phyloP scores from a whole-genome alignment of 2,329 filamentous ascomycete species.

The Pseudohalonectria lignicola region DNA sequence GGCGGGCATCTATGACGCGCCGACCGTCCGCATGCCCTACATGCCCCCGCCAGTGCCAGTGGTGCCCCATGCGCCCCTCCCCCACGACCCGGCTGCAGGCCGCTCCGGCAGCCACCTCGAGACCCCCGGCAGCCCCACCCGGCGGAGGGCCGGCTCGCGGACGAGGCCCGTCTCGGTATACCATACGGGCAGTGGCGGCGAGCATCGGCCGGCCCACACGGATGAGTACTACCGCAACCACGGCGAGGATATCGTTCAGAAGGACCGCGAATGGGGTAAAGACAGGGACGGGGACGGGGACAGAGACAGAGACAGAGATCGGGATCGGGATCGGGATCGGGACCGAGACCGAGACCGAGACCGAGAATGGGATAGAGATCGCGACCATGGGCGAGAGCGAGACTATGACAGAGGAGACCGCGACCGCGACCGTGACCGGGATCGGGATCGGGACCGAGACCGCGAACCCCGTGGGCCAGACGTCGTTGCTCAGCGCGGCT shows the following conservation, averaged over 20 bases:
- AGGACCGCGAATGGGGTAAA: constrained; percentile 6
- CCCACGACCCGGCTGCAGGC: constrained; percentile 23
- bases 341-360: constrained; percentile 10
- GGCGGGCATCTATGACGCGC: constrained; percentile 31
- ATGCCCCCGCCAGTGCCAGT: no score
- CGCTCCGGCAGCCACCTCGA: constrained; percentile 19
- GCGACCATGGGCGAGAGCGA: neutral
- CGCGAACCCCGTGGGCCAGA: neutral
- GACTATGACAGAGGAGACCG: no score
- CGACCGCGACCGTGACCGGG: no score
- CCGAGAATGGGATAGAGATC: constrained; percentile 4
- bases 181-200: constrained; percentile 20
- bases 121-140: constrained; percentile 21
- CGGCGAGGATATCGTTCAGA: constrained; percentile 33
- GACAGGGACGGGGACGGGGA: constrained; percentile 10
- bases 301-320: constrained; percentile 9
- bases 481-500: neutral
- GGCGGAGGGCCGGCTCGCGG: constrained; percentile 18
- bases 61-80: constrained; percentile 26
- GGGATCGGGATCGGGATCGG: constrained; percentile 9
- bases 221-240: constrained; percentile 38
- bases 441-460: no score
- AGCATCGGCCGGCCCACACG: constrained; percentile 20
- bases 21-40: constrained; percentile 32
- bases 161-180: constrained; percentile 40